These are phyloP conservation scores for Coffea canephora DNA, from an alignment of 257 asterid species.

Conservation along the genomic window DNA sequence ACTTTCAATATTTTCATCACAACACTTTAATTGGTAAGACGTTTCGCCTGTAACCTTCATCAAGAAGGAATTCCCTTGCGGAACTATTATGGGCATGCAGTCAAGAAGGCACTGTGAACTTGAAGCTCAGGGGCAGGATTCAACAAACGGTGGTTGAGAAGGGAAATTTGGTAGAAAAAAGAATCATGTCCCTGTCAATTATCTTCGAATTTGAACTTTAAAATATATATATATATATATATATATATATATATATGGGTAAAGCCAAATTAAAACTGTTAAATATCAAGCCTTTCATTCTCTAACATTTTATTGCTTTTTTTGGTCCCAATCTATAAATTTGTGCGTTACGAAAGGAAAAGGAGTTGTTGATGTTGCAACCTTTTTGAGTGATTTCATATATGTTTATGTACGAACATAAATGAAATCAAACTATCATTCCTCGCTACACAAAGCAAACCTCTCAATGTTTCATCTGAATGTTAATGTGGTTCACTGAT, in stretches of 20 bases:
- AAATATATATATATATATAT: too few species aligned
- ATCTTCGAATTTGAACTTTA: not conserved
- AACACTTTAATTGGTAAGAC: too few species aligned
- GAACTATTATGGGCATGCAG: not conserved
- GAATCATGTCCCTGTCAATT: not conserved
- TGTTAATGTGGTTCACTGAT: too few species aligned
- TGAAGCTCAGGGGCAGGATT: slow-evolving; percentile 1
- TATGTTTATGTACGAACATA: too few species aligned
- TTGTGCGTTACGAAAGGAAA: too few species aligned
- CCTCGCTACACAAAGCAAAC: not conserved
- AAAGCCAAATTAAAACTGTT: too few species aligned
- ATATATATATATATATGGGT: not conserved
- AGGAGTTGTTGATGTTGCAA: too few species aligned
- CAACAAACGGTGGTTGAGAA: slow-evolving; percentile 24
- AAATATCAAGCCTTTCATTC: too few species aligned
- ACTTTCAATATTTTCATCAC: too few species aligned
- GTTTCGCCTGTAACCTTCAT: not conserved
- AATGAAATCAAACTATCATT: not conserved
- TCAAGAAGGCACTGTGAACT: not conserved
- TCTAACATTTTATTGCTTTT: too few species aligned
- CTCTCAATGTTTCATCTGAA: not conserved
- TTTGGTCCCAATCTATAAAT: too few species aligned
- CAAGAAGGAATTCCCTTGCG: not conserved
- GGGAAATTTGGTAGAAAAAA: not conserved
- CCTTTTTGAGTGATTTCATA: too few species aligned